Evolutionary conservation across 1,284 basidiomycete species (phyloP), one percentile per base, ranked within the genome.

Genomic region (Meripilus lineatus): DNA sequence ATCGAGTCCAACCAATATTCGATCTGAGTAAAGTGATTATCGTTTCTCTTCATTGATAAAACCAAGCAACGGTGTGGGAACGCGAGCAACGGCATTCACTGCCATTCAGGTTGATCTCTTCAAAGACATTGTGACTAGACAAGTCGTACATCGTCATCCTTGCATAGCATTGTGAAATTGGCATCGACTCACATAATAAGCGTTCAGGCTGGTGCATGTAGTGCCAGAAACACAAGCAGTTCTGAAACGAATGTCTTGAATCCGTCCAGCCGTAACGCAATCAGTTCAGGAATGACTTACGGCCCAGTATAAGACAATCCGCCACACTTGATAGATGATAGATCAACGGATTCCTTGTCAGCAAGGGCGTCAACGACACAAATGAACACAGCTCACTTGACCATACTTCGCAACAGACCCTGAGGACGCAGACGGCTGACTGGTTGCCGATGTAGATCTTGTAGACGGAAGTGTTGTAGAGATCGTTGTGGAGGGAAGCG

Each of bases 161-260:
- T 22, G 13, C 35, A 4, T 14, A 20, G 32, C 34, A 35, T 30
- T 10, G 20, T 3, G 23, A 22, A 26, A 17, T 30, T 30, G 34
- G 10, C 18, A 35, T 11, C 18, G 13, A 47, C 42, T 32, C 26
- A 50, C 49, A 28, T 50, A 50, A 38, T 45, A 50, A 24, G 15
- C 43, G 25, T 50, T 50, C 18, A 48, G 30, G 3, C 8, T 30
- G 5, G 46, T 47, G 35, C 49, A 50, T 14, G 46, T 50, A 18
- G 42, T 42, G 3, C 49, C 49, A 4, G 42, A n/a, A 5, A 36
- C 45, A 28, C 49, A 50, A 15, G 23, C 14, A 4, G 46, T 50
- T 14, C 49, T 50, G 10, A 18, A 10, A 35, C 11, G 8, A 24
- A 8, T 23, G 18, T 25, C 22, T 20, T 5, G 35, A 30, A n/a